Base-by-base conservation (phyloP, 768 basidiomycete genomes). In the Tremella mesenterica region DNA sequence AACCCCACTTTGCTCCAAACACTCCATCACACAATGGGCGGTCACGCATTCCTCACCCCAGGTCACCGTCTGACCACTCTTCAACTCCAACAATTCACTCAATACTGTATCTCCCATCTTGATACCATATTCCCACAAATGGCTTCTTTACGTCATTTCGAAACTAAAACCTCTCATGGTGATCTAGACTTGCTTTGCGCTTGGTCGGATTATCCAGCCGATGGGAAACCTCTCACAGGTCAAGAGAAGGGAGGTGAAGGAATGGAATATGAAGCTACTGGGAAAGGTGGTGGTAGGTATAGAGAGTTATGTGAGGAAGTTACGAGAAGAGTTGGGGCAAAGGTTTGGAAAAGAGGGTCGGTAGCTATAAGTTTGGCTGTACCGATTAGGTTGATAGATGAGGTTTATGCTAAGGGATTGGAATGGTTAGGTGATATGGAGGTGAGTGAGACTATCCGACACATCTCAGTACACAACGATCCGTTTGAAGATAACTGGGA, bases 131-230 rank as follows among this genome's bases (percentile, higher is more conserved):
- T 56, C 41, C n/a, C 26, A 7, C 36, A 23, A 23, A 46, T 54
- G 33, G 33, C 16, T 7, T 28, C 31, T 12, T 31, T 49, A 4
- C 44, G 33, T 1, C 31, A 60, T 25, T 33, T 53, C 25, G 27
- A 26, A 5, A 36, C 23, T 30, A 68, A 68, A 41, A 44, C 33
- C 7, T 44, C 59, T n/a, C 66, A 68, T 50, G 63, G 66, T 7
- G 66, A 68, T 38, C 50, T 68, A 4, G 66, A 68, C 46, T 48
- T 68, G 4, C 9, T 59, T 14, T 52, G 50, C 14, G 54, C 30
- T 1, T 61, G 44, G 36, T 51, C 59, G n/a, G 52, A 21, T 2
- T 14, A 13, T 20, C n/a, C n/a, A n/a, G 52, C 18, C 2, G 52
- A n/a, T 8, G n/a, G 34, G 3, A 18, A 41, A n/a, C n/a, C n/a